phyloP scores from a whole-genome alignment of 2,329 filamentous ascomycete species.

The Alternaria alternata region DNA sequence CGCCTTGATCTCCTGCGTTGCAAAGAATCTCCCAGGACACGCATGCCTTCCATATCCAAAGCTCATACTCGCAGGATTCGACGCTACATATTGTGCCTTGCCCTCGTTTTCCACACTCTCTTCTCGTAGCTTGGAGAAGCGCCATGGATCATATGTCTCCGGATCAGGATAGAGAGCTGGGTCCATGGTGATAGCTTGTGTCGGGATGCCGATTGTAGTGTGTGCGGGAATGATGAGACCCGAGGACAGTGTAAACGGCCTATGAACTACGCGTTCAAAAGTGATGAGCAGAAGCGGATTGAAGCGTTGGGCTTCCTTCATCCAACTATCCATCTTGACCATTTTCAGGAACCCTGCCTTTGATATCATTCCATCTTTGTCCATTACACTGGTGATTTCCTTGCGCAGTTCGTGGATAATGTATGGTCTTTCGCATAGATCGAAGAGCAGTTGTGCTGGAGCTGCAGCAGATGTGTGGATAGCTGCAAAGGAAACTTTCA shows the following conservation, averaged over 20 bases:
- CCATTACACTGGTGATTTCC: neutral
- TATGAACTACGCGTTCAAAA: slow-evolving; percentile 1
- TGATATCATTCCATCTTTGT: neutral
- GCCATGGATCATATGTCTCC: neutral
- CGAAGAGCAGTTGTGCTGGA: neutral
- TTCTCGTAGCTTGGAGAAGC: neutral
- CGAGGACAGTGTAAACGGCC: neutral
- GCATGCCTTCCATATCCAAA: slow-evolving; percentile 1
- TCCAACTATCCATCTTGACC: slow-evolving; percentile 1
- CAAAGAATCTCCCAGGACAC: slow-evolving; percentile 1
- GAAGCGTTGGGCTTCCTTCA: neutral
- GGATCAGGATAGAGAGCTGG: neutral
- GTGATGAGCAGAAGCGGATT: slow-evolving; percentile 1
- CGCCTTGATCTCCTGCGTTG: slow-evolving; percentile 1
- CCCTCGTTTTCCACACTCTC: neutral
- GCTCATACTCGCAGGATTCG: neutral
- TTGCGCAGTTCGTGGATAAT: slow-evolving; percentile 2
- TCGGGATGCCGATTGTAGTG: neutral
- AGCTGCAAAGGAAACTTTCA: slow-evolving; percentile 1
- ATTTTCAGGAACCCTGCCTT: neutral
- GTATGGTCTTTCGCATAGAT: slow-evolving; percentile 1
- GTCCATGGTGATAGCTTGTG: neutral
- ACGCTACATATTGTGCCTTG: neutral
- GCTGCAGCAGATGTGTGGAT: slow-evolving; percentile 2
- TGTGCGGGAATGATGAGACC: neutral